Evolutionary conservation across 306 rosid genomes (phyloP).

Genomic region (Glycine soja): DNA sequence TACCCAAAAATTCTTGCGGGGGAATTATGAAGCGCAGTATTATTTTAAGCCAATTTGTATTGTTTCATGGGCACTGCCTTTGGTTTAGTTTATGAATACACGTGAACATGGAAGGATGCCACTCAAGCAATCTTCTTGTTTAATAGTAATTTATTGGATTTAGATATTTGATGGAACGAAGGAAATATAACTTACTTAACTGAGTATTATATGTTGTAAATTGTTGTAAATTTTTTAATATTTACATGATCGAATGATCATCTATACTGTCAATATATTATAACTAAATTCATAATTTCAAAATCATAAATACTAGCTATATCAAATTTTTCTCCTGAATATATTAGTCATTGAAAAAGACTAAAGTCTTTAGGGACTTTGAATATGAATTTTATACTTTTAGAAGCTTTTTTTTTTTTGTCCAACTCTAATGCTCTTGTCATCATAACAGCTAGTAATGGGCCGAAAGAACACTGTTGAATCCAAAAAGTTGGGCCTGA

Average conservation of each 20-base stretch:
- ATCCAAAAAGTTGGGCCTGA: too few species aligned
- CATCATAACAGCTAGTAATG: neutral
- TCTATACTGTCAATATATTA: neutral
- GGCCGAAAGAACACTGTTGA: neutral
- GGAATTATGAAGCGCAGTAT: slow-evolving; percentile 42
- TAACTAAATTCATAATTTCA: neutral
- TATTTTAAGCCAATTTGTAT: slow-evolving; percentile 44
- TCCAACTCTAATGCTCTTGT: neutral
- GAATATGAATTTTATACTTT: too few species aligned
- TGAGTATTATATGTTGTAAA: too few species aligned
- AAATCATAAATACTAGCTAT: neutral
- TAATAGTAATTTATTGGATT: slow-evolving; percentile 29
- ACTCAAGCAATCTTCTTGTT: slow-evolving; percentile 34
- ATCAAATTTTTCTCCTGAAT: neutral
- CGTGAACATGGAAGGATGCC: slow-evolving; percentile 45
- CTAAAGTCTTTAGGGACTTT: too few species aligned
- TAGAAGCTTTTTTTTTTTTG: too few species aligned
- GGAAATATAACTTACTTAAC: too few species aligned
- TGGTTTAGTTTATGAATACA: slow-evolving; percentile 26
- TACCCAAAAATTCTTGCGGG: slow-evolving; percentile 59
- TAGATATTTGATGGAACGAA: neutral
- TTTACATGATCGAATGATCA: too few species aligned
- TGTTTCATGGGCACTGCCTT: neutral
- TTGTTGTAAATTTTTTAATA: too few species aligned
- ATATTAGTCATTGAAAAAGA: neutral